Percentiles rank a stretch among this genome's conserved stretches.
Evolutionary conservation across 2,329 filamentous ascomycete species (phyloP).

Genomic region (Exophiala sp.): DNA sequence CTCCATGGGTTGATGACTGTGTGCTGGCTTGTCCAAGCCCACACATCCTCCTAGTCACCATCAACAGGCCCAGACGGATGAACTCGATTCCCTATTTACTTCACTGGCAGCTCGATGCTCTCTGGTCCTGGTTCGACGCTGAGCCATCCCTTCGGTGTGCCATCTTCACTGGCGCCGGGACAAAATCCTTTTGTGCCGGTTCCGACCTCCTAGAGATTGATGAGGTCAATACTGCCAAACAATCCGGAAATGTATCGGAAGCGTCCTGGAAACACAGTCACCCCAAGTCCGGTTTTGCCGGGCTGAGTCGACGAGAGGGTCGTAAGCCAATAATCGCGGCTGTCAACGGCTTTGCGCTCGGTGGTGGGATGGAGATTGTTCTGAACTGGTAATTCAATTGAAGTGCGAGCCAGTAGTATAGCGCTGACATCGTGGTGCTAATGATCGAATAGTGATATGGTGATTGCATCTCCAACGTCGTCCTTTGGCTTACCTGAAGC

Average conservation of each 20-base stretch:
- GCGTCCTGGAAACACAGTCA: too few relatives aligned
- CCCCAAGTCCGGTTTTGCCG: too few relatives aligned
- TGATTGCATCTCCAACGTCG: conserved; percentile 54
- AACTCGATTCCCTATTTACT: conserved; percentile 41
- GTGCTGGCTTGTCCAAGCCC: too few relatives aligned
- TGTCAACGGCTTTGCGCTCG: conserved; percentile 67
- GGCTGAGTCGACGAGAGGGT: too few relatives aligned
- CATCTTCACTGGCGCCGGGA: conserved; percentile 39
- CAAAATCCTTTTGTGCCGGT: conserved; percentile 43
- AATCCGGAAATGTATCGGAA: too few relatives aligned
- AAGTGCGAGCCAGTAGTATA: too few relatives aligned
- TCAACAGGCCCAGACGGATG: conserved; percentile 39
- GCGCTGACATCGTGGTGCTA: too few relatives aligned
- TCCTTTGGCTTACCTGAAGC: conserved; percentile 66
- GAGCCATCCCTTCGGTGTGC: conserved; percentile 39
- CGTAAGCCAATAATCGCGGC: conserved; percentile 68
- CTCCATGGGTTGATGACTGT: too few relatives aligned
- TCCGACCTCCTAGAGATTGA: too few relatives aligned
- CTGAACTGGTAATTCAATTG: too few relatives aligned
- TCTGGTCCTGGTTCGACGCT: conserved; percentile 43
- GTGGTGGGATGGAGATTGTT: conserved; percentile 70
- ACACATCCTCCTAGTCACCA: conserved; percentile 45
- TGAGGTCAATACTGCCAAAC: too few relatives aligned
- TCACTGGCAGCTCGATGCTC: conserved; percentile 37
- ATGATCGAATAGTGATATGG: too few relatives aligned